A percentile compares a stretch with the other conserved stretches of the same genome.
Evolutionary conservation across 495 filamentous ascomycete species (phyloP).

Genomic region (Bombardia bombarda): DNA sequence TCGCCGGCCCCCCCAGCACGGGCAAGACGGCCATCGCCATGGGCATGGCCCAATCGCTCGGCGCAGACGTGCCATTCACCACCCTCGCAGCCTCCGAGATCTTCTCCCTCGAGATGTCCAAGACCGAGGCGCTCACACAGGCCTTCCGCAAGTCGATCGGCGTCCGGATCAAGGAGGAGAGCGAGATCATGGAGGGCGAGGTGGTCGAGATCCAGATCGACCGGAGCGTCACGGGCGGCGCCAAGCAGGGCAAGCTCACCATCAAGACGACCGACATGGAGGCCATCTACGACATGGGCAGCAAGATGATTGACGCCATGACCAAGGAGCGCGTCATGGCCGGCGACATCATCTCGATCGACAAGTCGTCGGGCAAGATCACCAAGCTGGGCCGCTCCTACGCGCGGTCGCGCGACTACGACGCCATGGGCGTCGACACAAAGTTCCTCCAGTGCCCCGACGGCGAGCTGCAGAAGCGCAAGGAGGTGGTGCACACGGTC

Average conservation of each 20-base stretch:
- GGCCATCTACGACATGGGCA: constrained; percentile 98
- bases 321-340: constrained; percentile 98
- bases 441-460: constrained; percentile 99
- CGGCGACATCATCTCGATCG: constrained; percentile 95
- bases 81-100: constrained; percentile 93
- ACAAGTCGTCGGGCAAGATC: constrained; percentile 96
- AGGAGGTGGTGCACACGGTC: constrained; percentile 95
- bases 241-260: constrained; percentile 97
- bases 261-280: constrained; percentile 99
- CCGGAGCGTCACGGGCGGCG: constrained; percentile 88
- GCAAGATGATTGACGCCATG: constrained; percentile 99
- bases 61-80: constrained; percentile 90
- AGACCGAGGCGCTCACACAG: constrained; percentile 95
- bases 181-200: constrained; percentile 97
- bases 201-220: constrained; percentile 99
- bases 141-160: constrained; percentile 97
- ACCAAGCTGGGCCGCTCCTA: constrained; percentile 92
- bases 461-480: constrained; percentile 93
- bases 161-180: constrained; percentile 94
- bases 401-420: constrained; percentile 91
- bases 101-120: constrained; percentile 97
- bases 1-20: constrained; percentile 94
- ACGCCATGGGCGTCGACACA: constrained; percentile 97
- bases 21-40: constrained; percentile 98
- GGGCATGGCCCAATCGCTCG: constrained; percentile 95